phyloP scores from a whole-genome alignment of 148 eudicot species.

The Oxyria digyna region DNA sequence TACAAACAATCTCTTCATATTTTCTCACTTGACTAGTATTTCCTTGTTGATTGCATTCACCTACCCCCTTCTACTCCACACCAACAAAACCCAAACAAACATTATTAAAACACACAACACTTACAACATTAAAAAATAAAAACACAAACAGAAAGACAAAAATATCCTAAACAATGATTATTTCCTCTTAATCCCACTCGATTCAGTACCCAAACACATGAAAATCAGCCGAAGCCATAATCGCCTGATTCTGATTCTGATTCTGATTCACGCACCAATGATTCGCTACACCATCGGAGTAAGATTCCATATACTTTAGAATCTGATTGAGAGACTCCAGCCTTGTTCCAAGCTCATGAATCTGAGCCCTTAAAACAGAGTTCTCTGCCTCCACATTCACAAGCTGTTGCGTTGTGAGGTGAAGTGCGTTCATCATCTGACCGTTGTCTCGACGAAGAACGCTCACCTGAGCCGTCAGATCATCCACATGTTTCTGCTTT shows the following conservation, averaged over 20 bases:
- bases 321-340: constrained; percentile 49
- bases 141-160: neutral
- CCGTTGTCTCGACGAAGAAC: constrained; percentile 35
- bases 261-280: constrained; percentile 35
- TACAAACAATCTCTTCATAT: neutral
- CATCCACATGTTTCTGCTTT: constrained; percentile 61
- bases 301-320: constrained; percentile 24
- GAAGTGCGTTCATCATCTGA: constrained; percentile 21
- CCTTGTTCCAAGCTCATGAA: constrained; percentile 46
- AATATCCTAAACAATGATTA: neutral
- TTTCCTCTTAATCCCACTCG: no score
- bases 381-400: constrained; percentile 49
- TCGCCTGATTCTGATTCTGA: constrained; percentile 55
- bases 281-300: constrained; percentile 13
- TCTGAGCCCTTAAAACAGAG: constrained; percentile 54
- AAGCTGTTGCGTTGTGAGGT: constrained; percentile 33
- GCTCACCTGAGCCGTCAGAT: constrained; percentile 29
- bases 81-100: neutral
- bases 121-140: neutral
- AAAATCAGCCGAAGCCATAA: constrained; percentile 45
- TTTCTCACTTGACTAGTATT: neutral
- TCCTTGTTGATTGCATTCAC: neutral
- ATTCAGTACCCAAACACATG: neutral
- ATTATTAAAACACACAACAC: neutral
- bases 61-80: constrained; percentile 3